These are phyloP conservation scores for Ensete glaucum DNA, from an alignment of 176 grass and related monocot species.

Conservation along the genomic window DNA sequence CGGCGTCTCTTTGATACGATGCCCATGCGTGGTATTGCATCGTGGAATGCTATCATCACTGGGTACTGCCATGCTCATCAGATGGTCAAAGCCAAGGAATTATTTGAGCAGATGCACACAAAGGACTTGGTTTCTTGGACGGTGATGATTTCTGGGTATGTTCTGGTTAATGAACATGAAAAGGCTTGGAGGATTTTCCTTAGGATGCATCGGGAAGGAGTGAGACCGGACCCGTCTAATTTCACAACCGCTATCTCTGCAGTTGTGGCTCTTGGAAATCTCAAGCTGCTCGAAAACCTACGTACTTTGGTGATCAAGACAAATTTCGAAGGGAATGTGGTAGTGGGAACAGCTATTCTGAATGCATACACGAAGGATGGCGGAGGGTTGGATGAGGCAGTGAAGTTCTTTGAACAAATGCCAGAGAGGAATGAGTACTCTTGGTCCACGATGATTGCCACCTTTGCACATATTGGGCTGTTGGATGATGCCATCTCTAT, in stretches of 20 bases:
- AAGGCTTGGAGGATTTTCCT: conserved; percentile 40
- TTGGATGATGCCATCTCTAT: conserved; percentile 42
- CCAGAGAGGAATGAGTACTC: conserved; percentile 51
- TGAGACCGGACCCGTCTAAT: conserved; percentile 39
- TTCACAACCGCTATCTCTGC: conserved; percentile 39
- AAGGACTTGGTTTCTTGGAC: conserved; percentile 48
- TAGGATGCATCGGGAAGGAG: conserved; percentile 39
- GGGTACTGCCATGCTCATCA: conserved; percentile 47
- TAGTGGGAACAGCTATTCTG: conserved; percentile 41
- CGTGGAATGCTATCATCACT: conserved; percentile 64
- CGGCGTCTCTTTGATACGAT: conserved; percentile 45
- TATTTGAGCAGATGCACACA: conserved; percentile 43
- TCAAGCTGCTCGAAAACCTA: conserved; percentile 34
- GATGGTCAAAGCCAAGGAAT: conserved; percentile 32
- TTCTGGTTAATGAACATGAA: conserved; percentile 32
- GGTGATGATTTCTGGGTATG: conserved; percentile 64
- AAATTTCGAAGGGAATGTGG: conserved; percentile 46
- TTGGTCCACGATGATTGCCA: conserved; percentile 61
- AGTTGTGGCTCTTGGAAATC: conserved; percentile 22
- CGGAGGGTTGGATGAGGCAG: conserved; percentile 26
- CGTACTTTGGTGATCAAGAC: conserved; percentile 38
- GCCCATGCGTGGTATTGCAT: conserved; percentile 32
- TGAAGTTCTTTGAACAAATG: conserved; percentile 54
- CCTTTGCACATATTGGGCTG: conserved; percentile 29
- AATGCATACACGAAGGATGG: conserved; percentile 47